A percentile compares a stretch with the other conserved stretches of the same genome.
Conservation (phyloP, 2,329 filamentous ascomycete species). For the Podosphaera leucotricha region DNA sequence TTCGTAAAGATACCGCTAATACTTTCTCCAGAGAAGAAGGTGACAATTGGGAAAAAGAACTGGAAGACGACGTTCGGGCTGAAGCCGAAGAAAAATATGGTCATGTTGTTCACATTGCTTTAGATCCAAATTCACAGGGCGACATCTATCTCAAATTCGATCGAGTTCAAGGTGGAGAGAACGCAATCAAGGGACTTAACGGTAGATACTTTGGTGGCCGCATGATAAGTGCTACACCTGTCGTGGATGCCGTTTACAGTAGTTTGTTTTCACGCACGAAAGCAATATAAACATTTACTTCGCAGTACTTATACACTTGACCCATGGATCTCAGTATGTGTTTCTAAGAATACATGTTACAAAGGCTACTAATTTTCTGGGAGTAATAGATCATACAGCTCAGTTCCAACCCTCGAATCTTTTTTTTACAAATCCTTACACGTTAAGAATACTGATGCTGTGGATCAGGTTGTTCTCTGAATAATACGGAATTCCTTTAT, state of each 20-base stretch:
- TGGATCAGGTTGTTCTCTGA: conserved; percentile 4
- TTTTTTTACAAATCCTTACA: not conserved
- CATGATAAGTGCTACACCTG: conserved; percentile 81
- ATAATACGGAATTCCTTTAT: conserved; percentile 13
- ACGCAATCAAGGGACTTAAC: conserved; percentile 93
- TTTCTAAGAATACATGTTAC: not conserved
- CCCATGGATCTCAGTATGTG: conserved; percentile 13
- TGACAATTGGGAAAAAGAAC: conserved; percentile 72
- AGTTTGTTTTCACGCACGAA: conserved; percentile 77
- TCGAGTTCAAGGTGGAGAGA: conserved; percentile 81
- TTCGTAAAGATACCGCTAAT: conserved; percentile 15
- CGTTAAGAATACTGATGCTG: not conserved
- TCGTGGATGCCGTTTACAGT: conserved; percentile 97
- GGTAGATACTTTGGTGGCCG: conserved; percentile 85
- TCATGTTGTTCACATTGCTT: conserved; percentile 86
- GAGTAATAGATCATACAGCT: not conserved
- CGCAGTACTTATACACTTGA: conserved; percentile 5
- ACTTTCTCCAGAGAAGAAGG: conserved; percentile 47
- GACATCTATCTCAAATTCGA: conserved; percentile 99
- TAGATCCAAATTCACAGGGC: conserved; percentile 81
- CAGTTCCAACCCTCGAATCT: not conserved
- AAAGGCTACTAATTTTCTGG: not conserved
- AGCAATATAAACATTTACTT: conserved; percentile 37
- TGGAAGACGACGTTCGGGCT: conserved; percentile 77
- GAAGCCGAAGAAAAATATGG: conserved; percentile 95